Evolutionary conservation across 148 eudicot genomes (phyloP).

Genomic region (Rhododendron vialii): DNA sequence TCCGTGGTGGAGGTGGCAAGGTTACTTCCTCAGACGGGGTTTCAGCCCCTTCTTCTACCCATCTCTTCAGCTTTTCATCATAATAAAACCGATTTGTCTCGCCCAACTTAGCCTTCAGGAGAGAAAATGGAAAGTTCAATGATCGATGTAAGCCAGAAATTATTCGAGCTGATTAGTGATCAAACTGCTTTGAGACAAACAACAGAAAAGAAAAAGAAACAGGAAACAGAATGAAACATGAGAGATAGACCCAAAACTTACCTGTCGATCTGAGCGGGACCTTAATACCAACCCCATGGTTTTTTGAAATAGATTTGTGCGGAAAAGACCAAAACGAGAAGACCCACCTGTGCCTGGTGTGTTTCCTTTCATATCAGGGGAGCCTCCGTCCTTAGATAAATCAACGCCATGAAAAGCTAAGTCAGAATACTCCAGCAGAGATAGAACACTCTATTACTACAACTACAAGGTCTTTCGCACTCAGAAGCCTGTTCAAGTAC

Average conservation of each 20-base stretch:
- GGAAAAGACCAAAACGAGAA: conserved; percentile 64
- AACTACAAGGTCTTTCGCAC: neutral
- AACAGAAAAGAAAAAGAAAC: neutral
- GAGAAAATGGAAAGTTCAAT: neutral
- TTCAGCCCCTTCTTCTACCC: conserved; percentile 69
- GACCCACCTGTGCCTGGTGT: conserved; percentile 35
- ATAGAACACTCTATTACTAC: neutral
- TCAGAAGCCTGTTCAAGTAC: neutral
- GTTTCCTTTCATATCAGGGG: conserved; percentile 39
- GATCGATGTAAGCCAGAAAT: neutral
- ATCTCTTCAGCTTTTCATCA: conserved; percentile 71
- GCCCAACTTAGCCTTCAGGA: conserved; percentile 71
- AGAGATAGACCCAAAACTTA: conserved; percentile 5
- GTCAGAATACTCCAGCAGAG: neutral
- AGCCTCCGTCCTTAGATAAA: conserved; percentile 40
- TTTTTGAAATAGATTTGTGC: conserved; percentile 68
- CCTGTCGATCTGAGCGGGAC: conserved; percentile 60
- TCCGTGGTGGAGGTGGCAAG: conserved; percentile 71
- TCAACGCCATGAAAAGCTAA: conserved; percentile 26
- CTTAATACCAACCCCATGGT: conserved; percentile 58
- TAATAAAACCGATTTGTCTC: conserved; percentile 64
- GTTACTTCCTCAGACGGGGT: conserved; percentile 63
- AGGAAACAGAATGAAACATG: neutral
- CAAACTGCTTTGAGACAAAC: neutral
- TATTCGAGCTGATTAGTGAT: neutral